Conservation (phyloP, 148 eudicot genomes). For the Diospyros lotus region DNA sequence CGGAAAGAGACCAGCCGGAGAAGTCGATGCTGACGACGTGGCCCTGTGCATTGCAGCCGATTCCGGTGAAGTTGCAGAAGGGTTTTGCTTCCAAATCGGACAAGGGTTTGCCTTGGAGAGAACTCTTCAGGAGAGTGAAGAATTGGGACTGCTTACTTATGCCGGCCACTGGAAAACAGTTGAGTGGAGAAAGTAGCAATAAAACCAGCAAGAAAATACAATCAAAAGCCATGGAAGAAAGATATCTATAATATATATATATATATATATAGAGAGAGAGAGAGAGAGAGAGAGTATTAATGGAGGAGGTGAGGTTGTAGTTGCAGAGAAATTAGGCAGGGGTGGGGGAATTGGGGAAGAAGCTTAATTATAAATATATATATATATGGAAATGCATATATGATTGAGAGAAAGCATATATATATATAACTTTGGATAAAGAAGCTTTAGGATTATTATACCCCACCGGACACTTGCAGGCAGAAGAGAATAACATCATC, state of each 20-base stretch:
- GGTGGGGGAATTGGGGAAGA: not conserved
- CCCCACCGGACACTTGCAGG: too few relatives aligned
- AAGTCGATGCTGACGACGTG: slow-evolving; percentile 38
- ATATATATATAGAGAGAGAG: not conserved
- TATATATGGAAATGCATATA: too few relatives aligned
- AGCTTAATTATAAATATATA: too few relatives aligned
- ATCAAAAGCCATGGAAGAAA: slow-evolving; percentile 35
- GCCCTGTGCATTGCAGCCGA: slow-evolving; percentile 49
- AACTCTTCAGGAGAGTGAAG: slow-evolving; percentile 48
- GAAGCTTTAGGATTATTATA: too few relatives aligned
- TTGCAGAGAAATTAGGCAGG: slow-evolving; percentile 22
- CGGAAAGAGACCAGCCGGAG: slow-evolving; percentile 47
- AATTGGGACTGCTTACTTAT: slow-evolving; percentile 40
- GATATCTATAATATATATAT: not conserved
- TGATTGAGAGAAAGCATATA: too few relatives aligned
- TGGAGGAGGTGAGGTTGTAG: slow-evolving; percentile 13
- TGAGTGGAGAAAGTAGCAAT: slow-evolving; percentile 19
- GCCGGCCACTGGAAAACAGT: slow-evolving; percentile 20
- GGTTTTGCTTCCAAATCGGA: slow-evolving; percentile 42
- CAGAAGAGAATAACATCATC: too few relatives aligned
- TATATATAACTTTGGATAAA: too few relatives aligned
- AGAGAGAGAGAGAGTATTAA: slow-evolving; percentile 1
- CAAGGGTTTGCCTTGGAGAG: slow-evolving; percentile 41
- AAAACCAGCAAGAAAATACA: slow-evolving; percentile 20
- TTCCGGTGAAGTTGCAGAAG: slow-evolving; percentile 51